phyloP scores from a whole-genome alignment of 2,329 filamentous ascomycete genomes.

The Aspergillus udagawae region DNA sequence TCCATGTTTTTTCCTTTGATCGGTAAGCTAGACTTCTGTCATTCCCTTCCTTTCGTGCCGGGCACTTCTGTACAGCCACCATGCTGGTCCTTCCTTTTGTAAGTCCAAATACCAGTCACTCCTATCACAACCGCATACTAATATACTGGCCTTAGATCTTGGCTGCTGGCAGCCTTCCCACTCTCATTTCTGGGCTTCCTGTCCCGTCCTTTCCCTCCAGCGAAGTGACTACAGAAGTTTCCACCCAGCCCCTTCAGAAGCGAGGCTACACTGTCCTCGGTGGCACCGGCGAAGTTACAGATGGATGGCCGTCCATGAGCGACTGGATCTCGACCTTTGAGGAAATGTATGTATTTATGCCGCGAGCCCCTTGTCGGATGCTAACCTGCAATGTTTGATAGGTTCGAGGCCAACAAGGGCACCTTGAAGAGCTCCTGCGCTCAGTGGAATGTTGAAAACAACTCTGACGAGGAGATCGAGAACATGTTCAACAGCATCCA shows the following conservation, averaged over 20 bases:
- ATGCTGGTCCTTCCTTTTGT: slow-evolving; percentile 11
- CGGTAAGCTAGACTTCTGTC: slow-evolving; percentile 9
- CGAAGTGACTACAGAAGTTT: background rate
- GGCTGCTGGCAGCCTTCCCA: slow-evolving; percentile 30
- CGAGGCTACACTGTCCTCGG: slow-evolving; percentile 16
- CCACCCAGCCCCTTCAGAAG: slow-evolving; percentile 1
- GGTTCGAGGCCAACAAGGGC: slow-evolving; percentile 12
- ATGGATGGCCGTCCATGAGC: slow-evolving; percentile 22
- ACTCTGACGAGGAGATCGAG: slow-evolving; percentile 26
- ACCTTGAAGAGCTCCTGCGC: slow-evolving; percentile 13
- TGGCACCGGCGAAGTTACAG: slow-evolving; percentile 15
- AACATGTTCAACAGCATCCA: slow-evolving; percentile 33
- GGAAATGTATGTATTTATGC: slow-evolving; percentile 15
- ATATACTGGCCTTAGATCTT: slow-evolving; percentile 12
- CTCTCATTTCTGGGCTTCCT: slow-evolving; percentile 24
- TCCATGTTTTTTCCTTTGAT: background rate
- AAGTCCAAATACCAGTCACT: background rate
- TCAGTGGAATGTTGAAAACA: slow-evolving; percentile 20
- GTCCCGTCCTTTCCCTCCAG: slow-evolving; percentile 19
- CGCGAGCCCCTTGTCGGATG: background rate
- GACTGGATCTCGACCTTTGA: slow-evolving; percentile 22
- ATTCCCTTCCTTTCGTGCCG: slow-evolving; percentile 7
- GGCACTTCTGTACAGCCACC: slow-evolving; percentile 2
- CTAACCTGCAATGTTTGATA: background rate
- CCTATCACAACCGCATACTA: background rate